These are phyloP conservation scores for Fusarium incarnatum DNA, from an alignment of 2,329 filamentous ascomycete genomes.

Conservation along the genomic window DNA sequence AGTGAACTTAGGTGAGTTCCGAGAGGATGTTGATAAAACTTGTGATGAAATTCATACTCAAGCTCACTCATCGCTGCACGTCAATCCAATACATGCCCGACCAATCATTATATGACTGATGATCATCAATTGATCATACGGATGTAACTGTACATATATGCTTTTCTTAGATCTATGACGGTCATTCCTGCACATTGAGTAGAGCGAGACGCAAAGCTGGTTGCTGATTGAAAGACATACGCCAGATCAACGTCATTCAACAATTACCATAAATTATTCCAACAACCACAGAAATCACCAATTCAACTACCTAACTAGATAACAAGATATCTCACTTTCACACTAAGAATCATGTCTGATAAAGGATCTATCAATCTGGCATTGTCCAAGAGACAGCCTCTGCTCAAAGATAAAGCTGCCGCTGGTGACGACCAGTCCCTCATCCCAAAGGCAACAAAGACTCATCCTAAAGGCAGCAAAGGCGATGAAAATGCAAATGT, in stretches of 20 bases:
- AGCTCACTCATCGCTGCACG: background rate
- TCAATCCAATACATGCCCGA: background rate
- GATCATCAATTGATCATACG: background rate
- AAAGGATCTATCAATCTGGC: slow-evolving; percentile 18
- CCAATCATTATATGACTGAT: background rate
- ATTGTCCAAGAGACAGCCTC: slow-evolving; percentile 22
- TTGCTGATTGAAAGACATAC: slow-evolving; percentile 1
- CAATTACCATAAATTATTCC: background rate
- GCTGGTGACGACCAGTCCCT: slow-evolving; percentile 17
- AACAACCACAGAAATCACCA: background rate
- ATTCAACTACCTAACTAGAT: background rate
- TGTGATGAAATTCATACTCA: background rate
- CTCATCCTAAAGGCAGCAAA: slow-evolving; percentile 27
- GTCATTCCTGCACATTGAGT: background rate
- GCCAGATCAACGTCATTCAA: slow-evolving; percentile 12
- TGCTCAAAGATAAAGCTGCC: slow-evolving; percentile 20
- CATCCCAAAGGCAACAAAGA: slow-evolving; percentile 23
- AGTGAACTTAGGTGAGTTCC: background rate
- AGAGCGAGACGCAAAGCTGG: background rate
- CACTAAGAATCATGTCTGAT: slow-evolving; percentile 15
- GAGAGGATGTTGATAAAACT: too few species aligned
- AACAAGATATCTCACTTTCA: background rate
- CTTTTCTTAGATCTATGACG: background rate
- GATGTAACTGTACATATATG: background rate
- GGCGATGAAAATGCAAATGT: slow-evolving; percentile 51